Percentiles rank a stretch among this genome's conserved stretches.
phyloP scores from a whole-genome alignment of 129 eudicot genomes.

The Helianthus annuus region HanXRQr2.0-SUNRISE NC_035447.2:56928337-56928836 shows the following conservation, averaged over 20 bases:
- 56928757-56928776: neutral
- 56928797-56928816: constrained; percentile 6
- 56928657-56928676: neutral
- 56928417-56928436: constrained; percentile 98
- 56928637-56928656: neutral
- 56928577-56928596: neutral
- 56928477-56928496: constrained; percentile 25
- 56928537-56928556: neutral
- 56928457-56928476: constrained; percentile 54
- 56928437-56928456: constrained; percentile 97
- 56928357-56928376: neutral
- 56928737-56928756: neutral
- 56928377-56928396: neutral
- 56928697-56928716: too few species aligned
- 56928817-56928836: constrained; percentile 11
- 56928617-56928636: constrained; percentile 4
- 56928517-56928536: neutral
- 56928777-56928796: too few species aligned
- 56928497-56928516: neutral
- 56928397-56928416: constrained; percentile 30
- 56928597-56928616: constrained; percentile 6
- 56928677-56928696: neutral
- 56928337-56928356: neutral
- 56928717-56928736: neutral
- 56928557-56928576: neutral